Evolutionary conservation across 2,329 filamentous ascomycete genomes (phyloP), one percentile per base, ranked within the genome.

Genomic region (Talaromyces islandicus): DNA sequence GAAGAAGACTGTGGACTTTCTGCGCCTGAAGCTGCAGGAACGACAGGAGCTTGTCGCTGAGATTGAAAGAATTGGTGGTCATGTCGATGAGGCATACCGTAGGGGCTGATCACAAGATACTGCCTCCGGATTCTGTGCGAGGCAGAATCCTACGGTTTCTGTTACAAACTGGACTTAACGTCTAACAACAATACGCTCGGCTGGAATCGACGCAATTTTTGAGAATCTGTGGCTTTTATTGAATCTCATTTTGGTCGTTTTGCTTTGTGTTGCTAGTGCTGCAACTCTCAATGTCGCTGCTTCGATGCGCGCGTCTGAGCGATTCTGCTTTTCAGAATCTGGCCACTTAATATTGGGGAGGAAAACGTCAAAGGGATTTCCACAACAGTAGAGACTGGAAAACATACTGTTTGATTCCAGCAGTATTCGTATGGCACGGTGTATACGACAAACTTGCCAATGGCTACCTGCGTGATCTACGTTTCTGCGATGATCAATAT

Each of bases 1-100:
- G 24, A 85, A 87, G 64, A 83, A 83, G 64, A 89, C 88, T 0
- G 84, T 89, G 30, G 85, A 88, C 14, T 88, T 81, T 63, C 87
- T 90, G 69, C 80, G 80, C 48, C 76, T 85, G 62, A 80, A 87
- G 69, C 73, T 90, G 9, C 76, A 80, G 54, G 82, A 85, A 70
- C 80, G 88, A 19, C 79, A 83, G 58, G 74, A 78, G 25, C 73
- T 90, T 60, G 78, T 89, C 57, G 75, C 80, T 27, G 77, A 81
- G 62, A 80, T 88, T 46, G 85, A 89, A 67, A 79, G 78, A 54
- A 77, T 79, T 14, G 85, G 86, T 14, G 85, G 85, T 1, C 75
- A 77, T 2, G 83, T 90, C 29, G 73, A 75, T 30, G 73, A 76
- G 38, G 66, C 70, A 4, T 65, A 75, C 63, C 73, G 72, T 12